A percentile compares a stretch with the other conserved stretches of the same genome.
Conservation (phyloP, 2,329 filamentous ascomycete genomes). For the Dothideomycetes sp. region DNA sequence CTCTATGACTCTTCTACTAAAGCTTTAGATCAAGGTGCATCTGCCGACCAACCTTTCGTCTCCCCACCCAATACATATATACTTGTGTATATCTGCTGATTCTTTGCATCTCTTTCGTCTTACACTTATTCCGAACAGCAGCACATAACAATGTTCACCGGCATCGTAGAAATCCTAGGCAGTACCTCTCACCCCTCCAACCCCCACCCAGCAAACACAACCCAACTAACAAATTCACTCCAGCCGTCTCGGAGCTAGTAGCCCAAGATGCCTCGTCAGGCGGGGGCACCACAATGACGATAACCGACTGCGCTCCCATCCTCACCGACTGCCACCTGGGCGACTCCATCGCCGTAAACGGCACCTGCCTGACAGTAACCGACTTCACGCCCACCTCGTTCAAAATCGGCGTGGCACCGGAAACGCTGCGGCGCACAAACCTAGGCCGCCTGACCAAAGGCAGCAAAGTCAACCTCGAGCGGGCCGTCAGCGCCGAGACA, state of each 20-base stretch:
- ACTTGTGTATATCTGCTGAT: too few relatives aligned
- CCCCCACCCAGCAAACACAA: constrained; percentile 17
- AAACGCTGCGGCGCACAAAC: constrained; percentile 92
- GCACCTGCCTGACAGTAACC: constrained; percentile 92
- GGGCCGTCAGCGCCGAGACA: constrained; percentile 79
- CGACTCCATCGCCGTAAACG: constrained; percentile 92
- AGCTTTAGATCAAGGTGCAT: too few relatives aligned
- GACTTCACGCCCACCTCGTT: constrained; percentile 53
- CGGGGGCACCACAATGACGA: constrained; percentile 83
- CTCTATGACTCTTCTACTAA: too few relatives aligned
- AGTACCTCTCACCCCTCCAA: constrained; percentile 46
- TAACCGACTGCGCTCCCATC: constrained; percentile 56
- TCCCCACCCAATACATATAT: too few relatives aligned
- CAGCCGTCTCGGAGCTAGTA: constrained; percentile 77
- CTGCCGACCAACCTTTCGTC: too few relatives aligned
- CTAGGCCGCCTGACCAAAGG: constrained; percentile 60
- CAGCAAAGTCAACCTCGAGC: constrained; percentile 80
- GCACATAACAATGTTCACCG: constrained; percentile 88
- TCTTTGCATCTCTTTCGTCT: too few relatives aligned
- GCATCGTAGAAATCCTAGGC: constrained; percentile 85
- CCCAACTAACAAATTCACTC: constrained; percentile 25
- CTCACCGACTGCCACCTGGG: constrained; percentile 75
- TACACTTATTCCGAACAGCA: too few relatives aligned
- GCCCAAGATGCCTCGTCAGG: constrained; percentile 62
- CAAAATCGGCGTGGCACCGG: constrained; percentile 87